A percentile compares a stretch with the other conserved stretches of the same genome.
Evolutionary conservation across 768 basidiomycete genomes (phyloP).

Genomic region (Suillus paluster): DNA sequence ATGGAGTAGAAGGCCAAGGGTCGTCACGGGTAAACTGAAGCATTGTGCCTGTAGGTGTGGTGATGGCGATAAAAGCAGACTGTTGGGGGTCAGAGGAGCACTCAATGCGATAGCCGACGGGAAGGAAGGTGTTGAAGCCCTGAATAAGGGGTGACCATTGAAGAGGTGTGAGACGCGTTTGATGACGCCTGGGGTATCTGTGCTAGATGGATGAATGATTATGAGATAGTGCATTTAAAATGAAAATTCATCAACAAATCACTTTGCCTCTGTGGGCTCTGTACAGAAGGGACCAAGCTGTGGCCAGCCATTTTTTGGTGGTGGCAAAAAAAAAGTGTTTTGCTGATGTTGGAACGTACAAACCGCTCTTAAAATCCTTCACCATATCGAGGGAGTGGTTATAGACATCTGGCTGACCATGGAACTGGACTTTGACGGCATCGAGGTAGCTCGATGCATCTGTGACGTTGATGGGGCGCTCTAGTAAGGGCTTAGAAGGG

Average conservation of each 20-base stretch:
- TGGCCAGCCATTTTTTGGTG: too few species aligned
- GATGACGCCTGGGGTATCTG: slow-evolving; percentile 98
- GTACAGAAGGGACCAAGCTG: too few species aligned
- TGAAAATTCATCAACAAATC: too few species aligned
- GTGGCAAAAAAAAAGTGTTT: too few species aligned
- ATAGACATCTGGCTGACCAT: slow-evolving; percentile 63
- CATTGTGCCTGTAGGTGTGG: slow-evolving; percentile 71
- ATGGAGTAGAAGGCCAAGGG: slow-evolving; percentile 41
- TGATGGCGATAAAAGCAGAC: slow-evolving; percentile 72
- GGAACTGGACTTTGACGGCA: slow-evolving; percentile 65
- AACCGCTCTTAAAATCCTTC: slow-evolving; percentile 77
- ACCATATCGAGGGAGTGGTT: slow-evolving; percentile 69
- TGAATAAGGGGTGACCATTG: slow-evolving; percentile 92
- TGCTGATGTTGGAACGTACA: slow-evolving; percentile 46
- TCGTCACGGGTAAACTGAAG: slow-evolving; percentile 57
- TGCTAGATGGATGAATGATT: slow-evolving; percentile 57
- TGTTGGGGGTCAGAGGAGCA: slow-evolving; percentile 69
- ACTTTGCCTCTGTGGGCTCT: too few species aligned
- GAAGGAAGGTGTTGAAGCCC: slow-evolving; percentile 98
- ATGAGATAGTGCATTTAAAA: slow-evolving; percentile 5
- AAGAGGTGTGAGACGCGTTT: slow-evolving; percentile 93
- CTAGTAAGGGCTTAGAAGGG: slow-evolving; percentile 24
- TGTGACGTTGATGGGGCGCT: slow-evolving; percentile 60
- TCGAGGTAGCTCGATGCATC: slow-evolving; percentile 68
- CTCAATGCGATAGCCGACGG: slow-evolving; percentile 92